These are phyloP conservation scores for Dillenia suffruticosa DNA, from an alignment of 164 flowering plant species.

Conservation along the genomic window DNA sequence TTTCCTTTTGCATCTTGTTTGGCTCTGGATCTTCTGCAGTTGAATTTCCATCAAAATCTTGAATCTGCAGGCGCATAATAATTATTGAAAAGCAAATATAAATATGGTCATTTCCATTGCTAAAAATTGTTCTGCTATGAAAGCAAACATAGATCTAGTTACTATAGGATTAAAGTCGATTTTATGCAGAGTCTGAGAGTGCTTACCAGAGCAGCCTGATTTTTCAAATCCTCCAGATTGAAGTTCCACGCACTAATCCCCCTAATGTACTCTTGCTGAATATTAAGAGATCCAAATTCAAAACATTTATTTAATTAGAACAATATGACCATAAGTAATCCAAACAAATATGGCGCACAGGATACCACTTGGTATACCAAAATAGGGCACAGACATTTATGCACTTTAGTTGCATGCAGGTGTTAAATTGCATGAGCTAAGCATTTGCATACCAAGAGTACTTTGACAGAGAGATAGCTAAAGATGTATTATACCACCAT, in stretches of 20 bases:
- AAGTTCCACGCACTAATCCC: conserved; percentile 99
- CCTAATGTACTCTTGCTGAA: conserved; percentile 91
- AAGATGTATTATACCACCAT: too few relatives aligned
- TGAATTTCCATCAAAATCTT: conserved; percentile 51
- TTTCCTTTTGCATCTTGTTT: conserved; percentile 27
- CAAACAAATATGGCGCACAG: too few relatives aligned
- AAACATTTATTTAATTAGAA: not conserved
- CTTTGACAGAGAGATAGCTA: too few relatives aligned
- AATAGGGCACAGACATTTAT: too few relatives aligned
- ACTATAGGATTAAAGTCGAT: not conserved
- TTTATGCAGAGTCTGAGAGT: not conserved
- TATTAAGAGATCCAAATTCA: conserved; percentile 12
- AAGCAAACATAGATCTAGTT: conserved; percentile 7
- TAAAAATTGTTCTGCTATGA: not conserved
- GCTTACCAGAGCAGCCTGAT: conserved; percentile 92
- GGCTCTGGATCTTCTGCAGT: conserved; percentile 41
- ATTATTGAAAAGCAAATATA: conserved; percentile 8
- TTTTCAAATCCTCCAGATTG: conserved; percentile 86
- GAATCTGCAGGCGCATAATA: conserved; percentile 48
- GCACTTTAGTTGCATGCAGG: too few relatives aligned
- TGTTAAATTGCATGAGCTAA: too few relatives aligned
- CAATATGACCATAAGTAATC: too few relatives aligned
- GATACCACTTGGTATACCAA: too few relatives aligned
- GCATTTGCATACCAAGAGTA: too few relatives aligned
- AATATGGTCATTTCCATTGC: conserved; percentile 4